Conservation (phyloP, 148 eudicot species). For the Polygonum maritimum region DNA sequence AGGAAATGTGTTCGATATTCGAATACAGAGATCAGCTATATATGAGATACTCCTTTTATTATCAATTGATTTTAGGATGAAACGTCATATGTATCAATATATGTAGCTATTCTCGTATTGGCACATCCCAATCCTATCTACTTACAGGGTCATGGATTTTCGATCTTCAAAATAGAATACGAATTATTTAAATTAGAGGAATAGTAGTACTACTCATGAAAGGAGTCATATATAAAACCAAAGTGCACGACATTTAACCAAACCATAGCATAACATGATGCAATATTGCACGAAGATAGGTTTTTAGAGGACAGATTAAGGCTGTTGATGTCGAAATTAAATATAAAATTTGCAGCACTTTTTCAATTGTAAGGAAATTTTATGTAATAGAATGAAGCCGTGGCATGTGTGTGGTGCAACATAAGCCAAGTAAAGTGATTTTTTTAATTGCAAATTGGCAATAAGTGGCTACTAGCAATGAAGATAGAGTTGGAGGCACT, state of each 20-base stretch:
- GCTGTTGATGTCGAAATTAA: not conserved
- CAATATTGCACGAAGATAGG: not conserved
- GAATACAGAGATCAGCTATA: no score
- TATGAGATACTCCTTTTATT: no score
- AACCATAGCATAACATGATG: not conserved
- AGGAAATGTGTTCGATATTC: no score
- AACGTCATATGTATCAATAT: no score
- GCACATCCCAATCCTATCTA: no score
- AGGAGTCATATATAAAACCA: not conserved
- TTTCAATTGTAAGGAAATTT: not conserved
- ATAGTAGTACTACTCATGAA: not conserved
- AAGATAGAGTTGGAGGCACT: conserved; percentile 1
- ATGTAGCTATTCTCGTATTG: no score
- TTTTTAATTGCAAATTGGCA: not conserved
- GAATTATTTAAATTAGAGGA: not conserved
- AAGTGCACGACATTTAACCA: not conserved
- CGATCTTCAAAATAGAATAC: no score
- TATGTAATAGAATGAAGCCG: not conserved
- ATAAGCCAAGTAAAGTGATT: not conserved
- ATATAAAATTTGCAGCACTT: not conserved
- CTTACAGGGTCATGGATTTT: no score
- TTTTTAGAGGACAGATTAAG: not conserved
- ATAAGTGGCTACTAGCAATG: not conserved
- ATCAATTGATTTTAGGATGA: no score
- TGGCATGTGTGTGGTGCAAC: conserved; percentile 1